Percentiles rank a stretch among this genome's conserved stretches.
Evolutionary conservation across 495 filamentous ascomycete species (phyloP).

Genomic region (Penicillium goetzii): DNA sequence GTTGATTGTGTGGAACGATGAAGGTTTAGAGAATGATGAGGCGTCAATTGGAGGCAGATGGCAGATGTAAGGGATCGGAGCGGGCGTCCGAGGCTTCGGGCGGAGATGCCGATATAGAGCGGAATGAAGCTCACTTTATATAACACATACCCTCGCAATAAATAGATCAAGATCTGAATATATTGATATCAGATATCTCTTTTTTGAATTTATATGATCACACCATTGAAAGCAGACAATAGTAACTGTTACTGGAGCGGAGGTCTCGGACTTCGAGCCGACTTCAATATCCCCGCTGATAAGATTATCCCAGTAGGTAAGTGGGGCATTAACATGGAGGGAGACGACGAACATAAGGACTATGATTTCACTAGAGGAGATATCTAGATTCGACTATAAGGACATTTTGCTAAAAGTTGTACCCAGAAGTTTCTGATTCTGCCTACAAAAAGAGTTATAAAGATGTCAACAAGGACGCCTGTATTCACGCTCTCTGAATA

Average conservation of each 20-base stretch:
- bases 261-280: neutral
- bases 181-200: neutral
- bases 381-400: no score
- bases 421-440: no score
- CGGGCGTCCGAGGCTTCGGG: conserved; percentile 3
- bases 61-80: neutral
- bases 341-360: no score
- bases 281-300: neutral
- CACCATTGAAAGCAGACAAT: neutral
- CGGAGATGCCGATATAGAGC: neutral
- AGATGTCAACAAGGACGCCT: no score
- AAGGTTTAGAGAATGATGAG: neutral
- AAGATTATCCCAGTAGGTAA: neutral
- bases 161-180: neutral
- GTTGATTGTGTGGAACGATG: neutral
- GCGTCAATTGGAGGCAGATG: neutral
- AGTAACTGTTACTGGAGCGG: neutral
- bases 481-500: no score
- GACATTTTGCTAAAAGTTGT: no score
- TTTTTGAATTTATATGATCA: neutral
- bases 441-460: no score
- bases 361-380: no score
- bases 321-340: neutral
- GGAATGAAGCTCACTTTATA: neutral
- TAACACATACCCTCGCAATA: no score